Conservation (phyloP, 768 basidiomycete species). For the Sistotremastrum niveocremeum region DNA sequence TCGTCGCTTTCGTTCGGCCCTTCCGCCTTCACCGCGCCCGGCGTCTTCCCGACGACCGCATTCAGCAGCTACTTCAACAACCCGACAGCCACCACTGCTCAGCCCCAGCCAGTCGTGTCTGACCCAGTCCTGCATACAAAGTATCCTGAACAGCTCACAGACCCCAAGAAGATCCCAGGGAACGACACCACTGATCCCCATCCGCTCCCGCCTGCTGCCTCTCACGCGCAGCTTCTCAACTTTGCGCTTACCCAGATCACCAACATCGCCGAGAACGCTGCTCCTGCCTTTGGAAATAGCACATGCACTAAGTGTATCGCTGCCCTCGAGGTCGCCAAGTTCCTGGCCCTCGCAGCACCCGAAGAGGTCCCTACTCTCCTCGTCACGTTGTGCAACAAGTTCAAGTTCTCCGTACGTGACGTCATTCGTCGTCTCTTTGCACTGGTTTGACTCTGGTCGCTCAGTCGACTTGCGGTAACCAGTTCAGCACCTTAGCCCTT, state of each 20-base stretch:
- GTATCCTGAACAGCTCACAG: slow-evolving; percentile 49
- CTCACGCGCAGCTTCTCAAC: slow-evolving; percentile 30
- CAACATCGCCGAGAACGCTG: slow-evolving; percentile 32
- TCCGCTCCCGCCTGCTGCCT: slow-evolving; percentile 45
- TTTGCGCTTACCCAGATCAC: slow-evolving; percentile 43
- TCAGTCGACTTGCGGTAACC: slow-evolving; percentile 28
- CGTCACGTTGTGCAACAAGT: slow-evolving; percentile 45
- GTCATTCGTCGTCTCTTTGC: slow-evolving; percentile 1
- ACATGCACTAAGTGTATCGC: slow-evolving; percentile 50
- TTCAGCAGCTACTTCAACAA: slow-evolving; percentile 58
- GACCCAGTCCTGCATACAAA: slow-evolving; percentile 54
- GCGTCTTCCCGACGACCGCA: slow-evolving; percentile 49
- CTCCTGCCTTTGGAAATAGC: slow-evolving; percentile 37
- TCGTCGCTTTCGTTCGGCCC: slow-evolving; percentile 8
- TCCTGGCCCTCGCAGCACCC: slow-evolving; percentile 51
- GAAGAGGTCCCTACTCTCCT: slow-evolving; percentile 43
- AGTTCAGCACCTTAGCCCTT: slow-evolving; percentile 31
- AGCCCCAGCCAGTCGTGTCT: slow-evolving; percentile 65
- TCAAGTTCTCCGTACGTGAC: slow-evolving; percentile 28
- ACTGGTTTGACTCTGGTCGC: not conserved
- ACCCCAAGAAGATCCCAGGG: slow-evolving; percentile 46
- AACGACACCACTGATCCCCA: slow-evolving; percentile 51
- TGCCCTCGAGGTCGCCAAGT: slow-evolving; percentile 47
- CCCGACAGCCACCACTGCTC: slow-evolving; percentile 57
- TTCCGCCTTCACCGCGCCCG: slow-evolving; percentile 44